A percentile compares a stretch with the other conserved stretches of the same genome.
Conservation (phyloP, 2,329 filamentous ascomycete species). For the Penicillium decumbens region DNA sequence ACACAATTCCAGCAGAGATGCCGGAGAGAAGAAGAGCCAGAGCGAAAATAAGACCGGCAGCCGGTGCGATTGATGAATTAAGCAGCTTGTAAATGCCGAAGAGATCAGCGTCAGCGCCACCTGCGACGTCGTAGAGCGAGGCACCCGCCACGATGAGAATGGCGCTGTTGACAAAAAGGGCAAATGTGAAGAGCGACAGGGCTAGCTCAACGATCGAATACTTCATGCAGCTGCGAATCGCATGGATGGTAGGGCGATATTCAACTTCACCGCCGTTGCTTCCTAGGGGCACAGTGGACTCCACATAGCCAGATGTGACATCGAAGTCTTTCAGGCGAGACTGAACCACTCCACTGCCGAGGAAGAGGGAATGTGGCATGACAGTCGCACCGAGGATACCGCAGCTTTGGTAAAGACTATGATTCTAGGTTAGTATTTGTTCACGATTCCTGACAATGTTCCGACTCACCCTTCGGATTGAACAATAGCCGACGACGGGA, state of each 20-base stretch:
- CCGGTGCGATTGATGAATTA: constrained; percentile 62
- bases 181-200: constrained; percentile 73
- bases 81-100: constrained; percentile 78
- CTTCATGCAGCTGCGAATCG: constrained; percentile 69
- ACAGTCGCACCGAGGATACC: constrained; percentile 53
- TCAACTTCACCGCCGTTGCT: constrained; percentile 49
- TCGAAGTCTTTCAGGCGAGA: constrained; percentile 50
- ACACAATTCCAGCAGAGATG: constrained; percentile 76
- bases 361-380: constrained; percentile 58
- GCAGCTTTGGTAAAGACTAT: constrained; percentile 51
- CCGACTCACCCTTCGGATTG: constrained; percentile 47
- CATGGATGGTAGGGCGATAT: constrained; percentile 66
- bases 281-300: constrained; percentile 26
- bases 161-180: constrained; percentile 76
- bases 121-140: constrained; percentile 60
- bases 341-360: constrained; percentile 55
- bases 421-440: constrained; percentile 4
- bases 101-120: constrained; percentile 66
- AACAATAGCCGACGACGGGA: constrained; percentile 52
- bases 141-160: constrained; percentile 79
- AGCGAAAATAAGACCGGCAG: constrained; percentile 78
- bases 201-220: constrained; percentile 68
- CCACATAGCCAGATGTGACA: constrained; percentile 36
- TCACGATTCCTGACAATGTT: neutral
- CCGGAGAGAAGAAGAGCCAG: constrained; percentile 75